Evolutionary conservation across 306 rosid species (phyloP).

Genomic region (Dryas drummondii): DNA sequence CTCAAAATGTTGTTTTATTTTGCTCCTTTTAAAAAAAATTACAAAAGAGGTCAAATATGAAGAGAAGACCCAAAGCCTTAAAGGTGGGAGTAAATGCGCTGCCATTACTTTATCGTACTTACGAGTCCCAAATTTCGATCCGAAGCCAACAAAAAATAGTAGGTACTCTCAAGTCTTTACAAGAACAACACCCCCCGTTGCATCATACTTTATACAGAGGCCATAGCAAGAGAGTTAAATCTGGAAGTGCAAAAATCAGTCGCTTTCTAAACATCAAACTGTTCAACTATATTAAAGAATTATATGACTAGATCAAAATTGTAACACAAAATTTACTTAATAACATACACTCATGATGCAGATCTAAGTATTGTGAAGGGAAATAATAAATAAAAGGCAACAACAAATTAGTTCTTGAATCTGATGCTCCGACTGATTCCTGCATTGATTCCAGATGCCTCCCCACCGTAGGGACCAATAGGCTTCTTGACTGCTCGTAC

Average conservation of each 20-base stretch:
- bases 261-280: neutral
- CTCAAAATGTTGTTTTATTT: too few species aligned
- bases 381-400: neutral
- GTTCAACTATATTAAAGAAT: neutral
- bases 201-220: too few species aligned
- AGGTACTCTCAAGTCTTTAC: neutral
- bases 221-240: too few species aligned
- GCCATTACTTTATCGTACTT: too few species aligned
- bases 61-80: too few species aligned
- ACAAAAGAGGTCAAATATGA: too few species aligned
- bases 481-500: conserved; percentile 59
- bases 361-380: neutral
- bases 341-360: neutral
- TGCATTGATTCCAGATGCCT: conserved; percentile 73
- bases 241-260: too few species aligned
- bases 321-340: neutral
- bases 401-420: conserved; percentile 39
- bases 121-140: too few species aligned
- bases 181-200: neutral
- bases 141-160: neutral
- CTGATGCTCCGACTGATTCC: conserved; percentile 68
- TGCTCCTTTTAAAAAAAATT: too few species aligned
- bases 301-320: neutral
- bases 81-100: too few species aligned
- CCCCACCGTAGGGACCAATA: conserved; percentile 64